phyloP scores from a whole-genome alignment of 805 yeast genomes.

The Ogataea paraovalis region DNA sequence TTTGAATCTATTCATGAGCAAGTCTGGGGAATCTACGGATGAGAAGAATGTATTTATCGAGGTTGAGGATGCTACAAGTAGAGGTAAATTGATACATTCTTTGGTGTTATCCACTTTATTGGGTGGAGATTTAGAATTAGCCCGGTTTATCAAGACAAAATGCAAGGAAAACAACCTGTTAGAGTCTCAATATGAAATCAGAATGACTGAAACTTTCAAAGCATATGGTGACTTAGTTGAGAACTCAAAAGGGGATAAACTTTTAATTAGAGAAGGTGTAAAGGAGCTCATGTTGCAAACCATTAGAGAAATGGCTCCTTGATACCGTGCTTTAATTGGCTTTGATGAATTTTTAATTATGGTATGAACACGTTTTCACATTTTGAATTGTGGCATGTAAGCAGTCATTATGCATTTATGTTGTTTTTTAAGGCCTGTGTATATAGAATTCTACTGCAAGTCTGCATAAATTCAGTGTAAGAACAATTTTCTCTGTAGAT shows the following conservation, averaged over 20 bases:
- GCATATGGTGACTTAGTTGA: slow-evolving; percentile 30
- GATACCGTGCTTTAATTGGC: background rate
- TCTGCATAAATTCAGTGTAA: too few species aligned
- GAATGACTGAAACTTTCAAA: slow-evolving; percentile 25
- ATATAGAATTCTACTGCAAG: too few species aligned
- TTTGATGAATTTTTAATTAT: too few species aligned
- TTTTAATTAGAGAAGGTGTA: slow-evolving; percentile 15
- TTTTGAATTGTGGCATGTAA: too few species aligned
- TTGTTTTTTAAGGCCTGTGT: too few species aligned
- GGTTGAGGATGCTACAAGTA: slow-evolving; percentile 7
- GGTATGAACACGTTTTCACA: too few species aligned
- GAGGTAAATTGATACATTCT: slow-evolving; percentile 25
- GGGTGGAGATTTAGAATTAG: slow-evolving; percentile 29
- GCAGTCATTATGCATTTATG: too few species aligned
- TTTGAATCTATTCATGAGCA: slow-evolving; percentile 14
- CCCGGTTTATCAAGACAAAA: slow-evolving; percentile 29
- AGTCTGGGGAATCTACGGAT: slow-evolving; percentile 13
- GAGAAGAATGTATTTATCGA: background rate
- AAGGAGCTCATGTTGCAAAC: slow-evolving; percentile 12
- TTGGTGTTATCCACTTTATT: slow-evolving; percentile 24
- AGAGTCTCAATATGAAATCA: slow-evolving; percentile 19
- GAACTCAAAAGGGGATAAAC: slow-evolving; percentile 11
- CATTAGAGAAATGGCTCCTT: slow-evolving; percentile 16
- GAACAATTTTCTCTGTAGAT: too few species aligned
- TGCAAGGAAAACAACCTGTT: slow-evolving; percentile 24